Conservation (phyloP, 352 stramenopile genomes). For the Pythium sp. region DNA sequence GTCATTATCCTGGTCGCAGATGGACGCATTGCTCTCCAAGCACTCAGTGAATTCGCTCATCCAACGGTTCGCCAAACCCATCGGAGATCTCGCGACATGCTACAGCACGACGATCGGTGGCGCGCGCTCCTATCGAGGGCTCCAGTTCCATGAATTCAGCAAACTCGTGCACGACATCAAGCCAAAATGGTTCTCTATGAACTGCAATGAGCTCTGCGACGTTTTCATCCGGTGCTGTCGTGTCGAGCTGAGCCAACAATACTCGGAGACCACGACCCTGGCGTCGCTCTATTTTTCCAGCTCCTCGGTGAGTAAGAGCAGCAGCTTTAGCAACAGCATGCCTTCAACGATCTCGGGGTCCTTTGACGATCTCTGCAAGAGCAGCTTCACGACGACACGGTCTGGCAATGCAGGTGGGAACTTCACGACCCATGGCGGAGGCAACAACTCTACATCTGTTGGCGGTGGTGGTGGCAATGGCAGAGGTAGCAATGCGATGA, state of each 20-base stretch:
- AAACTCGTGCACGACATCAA: constrained; percentile 51
- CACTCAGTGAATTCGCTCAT: constrained; percentile 28
- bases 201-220: constrained; percentile 42
- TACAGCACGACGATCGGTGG: constrained; percentile 46
- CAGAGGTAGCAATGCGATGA: neutral
- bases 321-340: neutral
- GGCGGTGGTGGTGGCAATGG: neutral
- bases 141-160: constrained; percentile 53
- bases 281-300: constrained; percentile 19
- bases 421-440: constrained; percentile 13
- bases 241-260: constrained; percentile 22
- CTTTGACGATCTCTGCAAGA: neutral
- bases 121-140: constrained; percentile 23
- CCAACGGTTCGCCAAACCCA: constrained; percentile 37
- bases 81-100: constrained; percentile 40
- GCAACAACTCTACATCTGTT: neutral
- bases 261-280: constrained; percentile 19
- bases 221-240: constrained; percentile 55
- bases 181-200: constrained; percentile 38
- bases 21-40: constrained; percentile 31
- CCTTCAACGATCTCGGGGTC: neutral
- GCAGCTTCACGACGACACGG: neutral
- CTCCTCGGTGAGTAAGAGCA: neutral
- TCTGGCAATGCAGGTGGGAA: constrained; percentile 5
- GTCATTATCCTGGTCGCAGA: constrained; percentile 36